Percentiles rank a stretch among this genome's conserved stretches.
Conservation (phyloP, 257 asterid species). For the Plantago major region DNA sequence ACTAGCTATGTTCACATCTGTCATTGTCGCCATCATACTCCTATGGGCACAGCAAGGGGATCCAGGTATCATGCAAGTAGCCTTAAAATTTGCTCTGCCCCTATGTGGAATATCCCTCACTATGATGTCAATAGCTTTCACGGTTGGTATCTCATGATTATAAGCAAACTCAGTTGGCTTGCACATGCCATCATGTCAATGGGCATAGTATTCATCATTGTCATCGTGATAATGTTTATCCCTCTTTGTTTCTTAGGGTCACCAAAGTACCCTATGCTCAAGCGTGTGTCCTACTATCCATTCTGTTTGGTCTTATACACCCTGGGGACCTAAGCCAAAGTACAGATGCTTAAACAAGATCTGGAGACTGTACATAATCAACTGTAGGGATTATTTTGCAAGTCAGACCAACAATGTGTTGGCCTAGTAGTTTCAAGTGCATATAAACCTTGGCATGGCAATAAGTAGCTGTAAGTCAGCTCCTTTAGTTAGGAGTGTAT, state of each 20-base stretch:
- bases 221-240: constrained; percentile 22
- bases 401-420: too few species aligned
- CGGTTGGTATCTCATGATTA: constrained; percentile 37
- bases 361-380: neutral
- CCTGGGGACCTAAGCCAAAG: constrained; percentile 24
- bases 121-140: constrained; percentile 45
- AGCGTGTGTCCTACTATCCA: constrained; percentile 37
- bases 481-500: too few species aligned
- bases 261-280: constrained; percentile 22
- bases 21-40: constrained; percentile 37
- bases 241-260: constrained; percentile 35
- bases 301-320: constrained; percentile 35
- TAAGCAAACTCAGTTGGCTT: constrained; percentile 51
- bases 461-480: too few species aligned
- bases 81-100: constrained; percentile 34
- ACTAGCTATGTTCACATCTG: constrained; percentile 44
- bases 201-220: constrained; percentile 28
- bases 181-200: constrained; percentile 29
- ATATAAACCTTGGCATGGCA: too few species aligned
- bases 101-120: constrained; percentile 42
- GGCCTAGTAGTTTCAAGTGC: too few species aligned
- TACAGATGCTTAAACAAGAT: neutral
- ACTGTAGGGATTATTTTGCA: too few species aligned
- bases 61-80: constrained; percentile 28
- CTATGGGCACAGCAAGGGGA: constrained; percentile 54